phyloP scores from a whole-genome alignment of 2,329 filamentous ascomycete genomes.

The Ceratocystiopsis sp. region DNA sequence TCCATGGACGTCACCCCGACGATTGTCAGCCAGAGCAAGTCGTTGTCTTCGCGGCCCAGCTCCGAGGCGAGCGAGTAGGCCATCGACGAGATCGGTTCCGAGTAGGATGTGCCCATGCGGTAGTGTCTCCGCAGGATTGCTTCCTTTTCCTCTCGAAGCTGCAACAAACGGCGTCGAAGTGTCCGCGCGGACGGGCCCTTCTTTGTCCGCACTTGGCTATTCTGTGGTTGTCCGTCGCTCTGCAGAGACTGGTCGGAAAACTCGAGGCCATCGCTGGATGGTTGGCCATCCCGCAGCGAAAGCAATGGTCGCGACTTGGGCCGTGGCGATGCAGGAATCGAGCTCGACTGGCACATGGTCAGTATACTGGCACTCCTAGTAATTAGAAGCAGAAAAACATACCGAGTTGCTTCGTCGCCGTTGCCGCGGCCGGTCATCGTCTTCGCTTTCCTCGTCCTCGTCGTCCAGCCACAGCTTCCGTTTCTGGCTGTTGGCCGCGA shows the following conservation, averaged over 20 bases:
- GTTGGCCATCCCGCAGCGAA: slow-evolving; percentile 28
- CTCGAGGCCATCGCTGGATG: slow-evolving; percentile 32
- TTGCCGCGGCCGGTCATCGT: slow-evolving; percentile 58
- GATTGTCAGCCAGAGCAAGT: slow-evolving; percentile 86
- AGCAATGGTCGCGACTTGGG: slow-evolving; percentile 43
- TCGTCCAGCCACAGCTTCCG: slow-evolving; percentile 64
- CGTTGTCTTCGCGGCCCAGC: slow-evolving; percentile 89
- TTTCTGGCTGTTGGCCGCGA: slow-evolving; percentile 20
- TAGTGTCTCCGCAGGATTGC: slow-evolving; percentile 67
- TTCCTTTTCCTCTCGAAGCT: slow-evolving; percentile 63
- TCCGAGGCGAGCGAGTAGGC: slow-evolving; percentile 91
- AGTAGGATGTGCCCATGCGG: slow-evolving; percentile 71
- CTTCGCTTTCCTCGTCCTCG: slow-evolving; percentile 52
- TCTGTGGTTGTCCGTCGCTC: slow-evolving; percentile 20
- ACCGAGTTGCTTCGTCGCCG: slow-evolving; percentile 79
- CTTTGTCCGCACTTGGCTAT: slow-evolving; percentile 8
- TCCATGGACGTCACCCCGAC: slow-evolving; percentile 92
- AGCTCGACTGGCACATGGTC: slow-evolving; percentile 31
- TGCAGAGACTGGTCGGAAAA: slow-evolving; percentile 42
- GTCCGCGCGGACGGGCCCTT: slow-evolving; percentile 48
- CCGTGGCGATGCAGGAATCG: slow-evolving; percentile 49
- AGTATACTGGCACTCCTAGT: slow-evolving; percentile 5
- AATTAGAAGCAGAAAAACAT: slow-evolving; percentile 19
- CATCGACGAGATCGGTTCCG: slow-evolving; percentile 86
- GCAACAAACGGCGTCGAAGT: slow-evolving; percentile 56